Evolutionary conservation across 2,329 filamentous ascomycete genomes (phyloP), one percentile per base, ranked within the genome.

Genomic region (Verticillium alfalfae): DNA sequence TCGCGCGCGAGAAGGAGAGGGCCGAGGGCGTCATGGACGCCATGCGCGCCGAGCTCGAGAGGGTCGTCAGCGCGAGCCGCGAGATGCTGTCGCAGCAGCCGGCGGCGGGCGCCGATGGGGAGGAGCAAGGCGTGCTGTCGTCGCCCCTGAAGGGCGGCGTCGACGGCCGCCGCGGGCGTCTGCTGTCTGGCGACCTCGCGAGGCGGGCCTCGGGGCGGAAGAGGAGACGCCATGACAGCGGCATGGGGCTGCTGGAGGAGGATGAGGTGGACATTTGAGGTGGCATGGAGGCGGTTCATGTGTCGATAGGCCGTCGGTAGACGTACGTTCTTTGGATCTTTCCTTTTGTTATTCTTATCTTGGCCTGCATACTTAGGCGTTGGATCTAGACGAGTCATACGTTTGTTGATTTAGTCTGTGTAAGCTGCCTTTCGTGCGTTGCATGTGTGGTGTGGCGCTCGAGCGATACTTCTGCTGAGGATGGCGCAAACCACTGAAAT

Each of bases 221-320:
- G 73, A 75, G 75, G 62, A 78, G 81, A 62, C 75, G 78, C 62
- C 78, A 80, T 65, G 84, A 87, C 69, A 85, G 82, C 60, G 84
- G 84, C 0, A 67, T 87, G 58, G 83, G 82, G 0, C 73, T 87
- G 31, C 65, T 85, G 69, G 82, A 84, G 34, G 83, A 86, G 67
- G 82, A 84, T 39, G 79, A 80, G 60, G 70, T 75, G 18, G 74
- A 75, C 37, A 67, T 72, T 45, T 73, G 67, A 63, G 22, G 22
- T 15, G 22, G 41, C 7, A 18, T 18, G n/a, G 3, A n/a, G 7
- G 15, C 22, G 22, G 39, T 16, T 16, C 18, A 16, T 52, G 45
- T 52, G 8, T 13, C 18, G 45, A 52, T 52, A 52, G 26, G 45
- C 7, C 9, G 18, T 31, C 18, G 12, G 18, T 16, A 41, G 18